These are phyloP conservation scores for Chlorella sp. DNA, from an alignment of 139 green algal species.

Conservation along the genomic window DNA sequence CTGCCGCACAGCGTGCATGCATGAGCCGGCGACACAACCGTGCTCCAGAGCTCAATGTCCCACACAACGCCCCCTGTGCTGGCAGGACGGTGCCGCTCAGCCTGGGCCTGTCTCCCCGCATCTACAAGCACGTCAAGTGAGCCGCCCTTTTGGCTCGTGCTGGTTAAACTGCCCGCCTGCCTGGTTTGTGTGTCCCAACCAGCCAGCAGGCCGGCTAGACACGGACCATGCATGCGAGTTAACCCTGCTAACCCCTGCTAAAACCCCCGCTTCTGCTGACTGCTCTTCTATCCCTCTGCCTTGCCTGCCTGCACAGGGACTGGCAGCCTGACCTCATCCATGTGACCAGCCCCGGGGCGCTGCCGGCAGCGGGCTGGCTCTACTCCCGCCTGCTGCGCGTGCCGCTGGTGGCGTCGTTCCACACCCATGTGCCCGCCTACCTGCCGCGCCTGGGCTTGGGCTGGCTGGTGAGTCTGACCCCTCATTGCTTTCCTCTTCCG, in stretches of 20 bases:
- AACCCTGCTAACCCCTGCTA: no score
- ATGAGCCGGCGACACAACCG: no score
- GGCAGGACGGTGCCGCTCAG: constrained; percentile 29
- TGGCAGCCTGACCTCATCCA: constrained; percentile 41
- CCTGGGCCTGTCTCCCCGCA: constrained; percentile 49
- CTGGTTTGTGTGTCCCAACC: no score
- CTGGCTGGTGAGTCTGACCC: constrained; percentile 19
- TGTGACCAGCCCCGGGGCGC: constrained; percentile 30
- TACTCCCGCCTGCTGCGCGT: constrained; percentile 87
- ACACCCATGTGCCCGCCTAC: constrained; percentile 98
- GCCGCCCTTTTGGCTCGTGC: neutral
- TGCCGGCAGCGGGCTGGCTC: constrained; percentile 69
- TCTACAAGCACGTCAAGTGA: constrained; percentile 46
- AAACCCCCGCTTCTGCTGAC: neutral
- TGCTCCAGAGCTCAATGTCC: no score
- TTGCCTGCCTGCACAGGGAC: no score
- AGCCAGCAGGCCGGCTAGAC: no score
- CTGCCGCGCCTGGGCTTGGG: constrained; percentile 58
- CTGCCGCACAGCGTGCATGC: no score
- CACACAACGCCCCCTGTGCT: no score
- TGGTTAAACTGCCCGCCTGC: no score
- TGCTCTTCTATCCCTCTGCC: neutral
- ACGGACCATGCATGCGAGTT: no score
- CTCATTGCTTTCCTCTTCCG: no score
- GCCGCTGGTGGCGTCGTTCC: constrained; percentile 92